phyloP scores from a whole-genome alignment of 352 stramenopile genomes.

The Phytophthora podocarpi region DNA sequence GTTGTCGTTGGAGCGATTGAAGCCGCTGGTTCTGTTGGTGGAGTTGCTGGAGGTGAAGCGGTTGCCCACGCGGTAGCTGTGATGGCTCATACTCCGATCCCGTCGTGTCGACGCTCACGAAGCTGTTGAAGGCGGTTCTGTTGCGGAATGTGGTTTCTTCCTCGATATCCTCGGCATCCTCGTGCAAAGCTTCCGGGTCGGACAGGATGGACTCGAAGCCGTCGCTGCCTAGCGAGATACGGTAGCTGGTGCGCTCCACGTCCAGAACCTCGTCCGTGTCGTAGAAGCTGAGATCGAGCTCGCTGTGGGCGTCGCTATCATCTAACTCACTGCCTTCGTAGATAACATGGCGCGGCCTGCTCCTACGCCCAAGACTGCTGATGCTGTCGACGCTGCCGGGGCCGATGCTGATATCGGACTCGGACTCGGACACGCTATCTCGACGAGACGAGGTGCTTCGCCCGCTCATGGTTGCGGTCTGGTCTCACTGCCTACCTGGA shows the following conservation, averaged over 20 bases:
- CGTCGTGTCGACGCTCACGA: conserved; percentile 34
- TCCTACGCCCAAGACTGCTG: conserved; percentile 13
- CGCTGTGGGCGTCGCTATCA: conserved; percentile 49
- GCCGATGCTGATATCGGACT: conserved; percentile 33
- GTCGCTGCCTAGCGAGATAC: conserved; percentile 36
- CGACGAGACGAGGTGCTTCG: conserved; percentile 11
- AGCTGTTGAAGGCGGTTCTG: conserved; percentile 30
- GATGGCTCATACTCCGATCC: conserved; percentile 20
- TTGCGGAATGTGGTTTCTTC: conserved; percentile 27
- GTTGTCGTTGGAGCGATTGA: conserved; percentile 29
- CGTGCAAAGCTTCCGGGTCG: conserved; percentile 2
- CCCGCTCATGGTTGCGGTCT: conserved; percentile 21
- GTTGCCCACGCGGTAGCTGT: neutral
- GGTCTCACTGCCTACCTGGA: neutral
- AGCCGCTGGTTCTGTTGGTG: conserved; percentile 28
- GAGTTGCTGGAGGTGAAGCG: conserved; percentile 25
- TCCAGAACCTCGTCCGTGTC: conserved; percentile 52
- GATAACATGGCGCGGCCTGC: conserved; percentile 29
- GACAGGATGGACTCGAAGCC: conserved; percentile 36
- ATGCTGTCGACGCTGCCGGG: conserved; percentile 27
- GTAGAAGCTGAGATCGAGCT: conserved; percentile 69
- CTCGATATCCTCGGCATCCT: conserved; percentile 21
- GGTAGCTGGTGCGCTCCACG: conserved; percentile 21
- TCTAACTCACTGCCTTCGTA: conserved; percentile 33
- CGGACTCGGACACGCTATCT: conserved; percentile 27